phyloP scores from a whole-genome alignment of 176 grass and related monocot species.

The Tuctoria greenei region DNA sequence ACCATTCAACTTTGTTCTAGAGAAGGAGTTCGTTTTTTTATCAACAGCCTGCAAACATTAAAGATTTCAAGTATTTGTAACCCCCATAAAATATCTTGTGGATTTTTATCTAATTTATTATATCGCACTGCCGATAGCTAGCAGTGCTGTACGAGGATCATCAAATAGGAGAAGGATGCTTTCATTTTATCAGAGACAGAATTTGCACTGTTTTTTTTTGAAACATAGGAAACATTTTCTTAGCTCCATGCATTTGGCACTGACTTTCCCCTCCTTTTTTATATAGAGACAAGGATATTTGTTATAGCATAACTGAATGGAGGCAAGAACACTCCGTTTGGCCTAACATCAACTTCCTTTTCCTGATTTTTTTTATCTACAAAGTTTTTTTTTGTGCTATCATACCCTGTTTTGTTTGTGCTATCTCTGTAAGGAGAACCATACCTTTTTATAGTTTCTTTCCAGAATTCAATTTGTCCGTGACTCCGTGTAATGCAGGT shows the following conservation, averaged over 20 bases:
- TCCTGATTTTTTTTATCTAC: background rate
- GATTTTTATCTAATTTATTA: constrained; percentile 9
- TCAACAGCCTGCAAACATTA: background rate
- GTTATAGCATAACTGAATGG: constrained; percentile 25
- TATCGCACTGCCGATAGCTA: background rate
- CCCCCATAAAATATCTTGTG: background rate
- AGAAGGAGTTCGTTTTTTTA: too few relatives aligned
- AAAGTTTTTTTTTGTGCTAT: too few relatives aligned
- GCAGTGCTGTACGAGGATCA: background rate
- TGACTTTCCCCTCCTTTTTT: background rate
- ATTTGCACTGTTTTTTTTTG: background rate
- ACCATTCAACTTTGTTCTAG: too few relatives aligned
- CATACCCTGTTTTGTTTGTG: too few relatives aligned
- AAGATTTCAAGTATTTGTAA: background rate
- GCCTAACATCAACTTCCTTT: background rate
- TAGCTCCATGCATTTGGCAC: background rate
- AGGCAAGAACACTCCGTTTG: background rate
- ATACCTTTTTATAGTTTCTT: constrained; percentile 6
- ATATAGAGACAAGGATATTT: constrained; percentile 11
- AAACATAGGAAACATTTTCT: constrained; percentile 5
- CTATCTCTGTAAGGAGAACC: too few relatives aligned
- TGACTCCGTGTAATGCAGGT: constrained; percentile 44
- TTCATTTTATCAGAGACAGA: constrained; percentile 10
- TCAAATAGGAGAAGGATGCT: background rate
- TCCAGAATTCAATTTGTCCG: constrained; percentile 31